Percentiles rank a stretch among this genome's conserved stretches.
phyloP scores from a whole-genome alignment of 306 rosid species.

The Abrus pulchellus region DNA sequence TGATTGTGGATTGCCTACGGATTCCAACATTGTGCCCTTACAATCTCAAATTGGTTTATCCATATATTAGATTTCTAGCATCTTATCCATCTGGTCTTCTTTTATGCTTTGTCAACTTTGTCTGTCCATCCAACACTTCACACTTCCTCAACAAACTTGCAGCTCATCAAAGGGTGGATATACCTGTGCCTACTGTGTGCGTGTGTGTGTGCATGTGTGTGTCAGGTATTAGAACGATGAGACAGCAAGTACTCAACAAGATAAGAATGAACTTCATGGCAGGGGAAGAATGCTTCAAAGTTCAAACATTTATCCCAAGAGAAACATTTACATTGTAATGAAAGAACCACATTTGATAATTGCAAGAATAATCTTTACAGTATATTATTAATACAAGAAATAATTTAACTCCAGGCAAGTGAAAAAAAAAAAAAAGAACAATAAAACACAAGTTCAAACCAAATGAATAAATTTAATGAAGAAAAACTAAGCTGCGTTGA shows the following conservation, averaged over 20 bases:
- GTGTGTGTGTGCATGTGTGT: neutral
- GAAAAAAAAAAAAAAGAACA: neutral
- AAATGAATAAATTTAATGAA: conserved; percentile 23
- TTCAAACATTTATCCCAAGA: conserved; percentile 16
- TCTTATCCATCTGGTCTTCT: neutral
- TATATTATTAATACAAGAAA: neutral
- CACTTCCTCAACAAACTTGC: conserved; percentile 21
- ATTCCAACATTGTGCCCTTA: neutral
- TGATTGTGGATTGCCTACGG: neutral
- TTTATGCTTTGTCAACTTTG: neutral
- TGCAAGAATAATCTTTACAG: neutral
- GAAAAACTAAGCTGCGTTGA: conserved; percentile 20
- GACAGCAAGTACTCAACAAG: neutral
- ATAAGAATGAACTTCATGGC: neutral
- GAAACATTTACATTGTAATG: neutral
- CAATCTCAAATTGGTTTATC: conserved; percentile 9
- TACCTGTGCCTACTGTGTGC: neutral
- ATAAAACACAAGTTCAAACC: neutral
- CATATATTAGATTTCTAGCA: neutral
- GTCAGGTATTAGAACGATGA: conserved; percentile 12
- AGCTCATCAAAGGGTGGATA: neutral
- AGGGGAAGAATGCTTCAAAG: conserved; percentile 2
- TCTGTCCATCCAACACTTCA: conserved; percentile 7
- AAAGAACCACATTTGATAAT: neutral
- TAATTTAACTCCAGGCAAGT: neutral